Conservation (phyloP, 139 green algal genomes). For the Coccomyxa sp. region DNA sequence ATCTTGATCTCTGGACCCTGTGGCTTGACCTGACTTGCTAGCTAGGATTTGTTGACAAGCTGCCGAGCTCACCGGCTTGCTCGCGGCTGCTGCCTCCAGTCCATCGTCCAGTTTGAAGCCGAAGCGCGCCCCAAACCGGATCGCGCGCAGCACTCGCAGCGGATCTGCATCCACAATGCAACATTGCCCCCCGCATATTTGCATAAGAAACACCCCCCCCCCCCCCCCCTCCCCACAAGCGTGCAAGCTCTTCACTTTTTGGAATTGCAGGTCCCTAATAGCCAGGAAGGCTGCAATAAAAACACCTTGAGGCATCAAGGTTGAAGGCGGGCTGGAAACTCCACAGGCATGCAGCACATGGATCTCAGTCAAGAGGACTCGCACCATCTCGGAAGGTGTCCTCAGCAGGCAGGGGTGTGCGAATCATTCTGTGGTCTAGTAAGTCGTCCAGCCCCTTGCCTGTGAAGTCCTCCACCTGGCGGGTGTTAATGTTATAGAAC, state of each 20-base stretch:
- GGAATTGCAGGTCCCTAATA: too few relatives aligned
- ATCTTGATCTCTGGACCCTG: too few relatives aligned
- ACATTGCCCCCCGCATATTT: too few relatives aligned
- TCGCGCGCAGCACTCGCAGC: constrained; percentile 83
- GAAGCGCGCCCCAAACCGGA: constrained; percentile 87
- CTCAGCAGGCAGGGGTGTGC: constrained; percentile 83
- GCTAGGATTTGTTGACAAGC: too few relatives aligned
- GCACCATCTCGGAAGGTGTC: constrained; percentile 91
- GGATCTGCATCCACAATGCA: constrained; percentile 59
- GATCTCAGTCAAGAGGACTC: not conserved
- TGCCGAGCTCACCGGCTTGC: constrained; percentile 3
- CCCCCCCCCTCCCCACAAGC: too few relatives aligned
- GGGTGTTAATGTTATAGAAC: constrained; percentile 95
- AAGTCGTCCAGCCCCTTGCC: constrained; percentile 79
- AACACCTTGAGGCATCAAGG: too few relatives aligned
- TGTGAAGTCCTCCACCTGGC: constrained; percentile 60
- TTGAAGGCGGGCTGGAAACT: too few relatives aligned
- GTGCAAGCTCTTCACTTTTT: too few relatives aligned
- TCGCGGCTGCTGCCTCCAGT: constrained; percentile 67
- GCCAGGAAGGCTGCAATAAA: too few relatives aligned
- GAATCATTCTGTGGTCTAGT: constrained; percentile 64
- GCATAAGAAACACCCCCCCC: too few relatives aligned
- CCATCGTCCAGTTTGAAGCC: constrained; percentile 76
- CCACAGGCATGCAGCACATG: too few relatives aligned
- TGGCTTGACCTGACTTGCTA: too few relatives aligned